Conservation (phyloP, 345 rosid species). For the Alliaria petiolata region DNA sequence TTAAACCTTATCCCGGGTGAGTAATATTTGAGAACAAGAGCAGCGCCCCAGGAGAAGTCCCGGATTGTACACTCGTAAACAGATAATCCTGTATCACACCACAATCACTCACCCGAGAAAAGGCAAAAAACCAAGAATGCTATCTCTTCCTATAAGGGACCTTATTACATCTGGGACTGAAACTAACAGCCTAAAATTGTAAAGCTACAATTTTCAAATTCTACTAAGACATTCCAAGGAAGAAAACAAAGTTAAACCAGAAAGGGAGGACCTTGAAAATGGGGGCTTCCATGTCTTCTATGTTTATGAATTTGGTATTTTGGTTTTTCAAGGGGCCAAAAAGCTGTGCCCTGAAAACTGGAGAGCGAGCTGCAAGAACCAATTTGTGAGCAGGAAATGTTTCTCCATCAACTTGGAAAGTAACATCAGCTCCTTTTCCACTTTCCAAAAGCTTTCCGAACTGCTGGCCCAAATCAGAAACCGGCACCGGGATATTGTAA, state of each 20-base stretch:
- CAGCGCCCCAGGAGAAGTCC: constrained; percentile 53
- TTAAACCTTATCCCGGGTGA: constrained; percentile 49
- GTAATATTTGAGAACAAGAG: constrained; percentile 51
- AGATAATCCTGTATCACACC: constrained; percentile 58
- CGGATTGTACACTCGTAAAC: constrained; percentile 40
- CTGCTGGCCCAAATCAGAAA: constrained; percentile 52
- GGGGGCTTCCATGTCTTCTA: constrained; percentile 65
- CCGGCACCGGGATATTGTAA: constrained; percentile 52
- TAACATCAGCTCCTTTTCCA: constrained; percentile 53
- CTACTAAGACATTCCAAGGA: not conserved
- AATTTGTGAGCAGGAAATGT: constrained; percentile 61
- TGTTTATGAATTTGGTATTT: constrained; percentile 42
- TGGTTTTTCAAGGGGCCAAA: constrained; percentile 64
- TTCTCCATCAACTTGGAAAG: constrained; percentile 63
- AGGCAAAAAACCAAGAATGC: constrained; percentile 49
- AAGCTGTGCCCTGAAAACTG: constrained; percentile 80
- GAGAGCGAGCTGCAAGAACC: constrained; percentile 74
- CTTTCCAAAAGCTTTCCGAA: constrained; percentile 60
- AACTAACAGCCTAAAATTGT: not conserved
- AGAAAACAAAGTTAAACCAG: not conserved
- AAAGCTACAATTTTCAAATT: not conserved
- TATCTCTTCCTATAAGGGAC: constrained; percentile 34
- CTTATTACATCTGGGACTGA: not conserved
- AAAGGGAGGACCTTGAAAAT: constrained; percentile 56
- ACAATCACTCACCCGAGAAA: constrained; percentile 59